These are phyloP conservation scores for Tilletia caries DNA, from an alignment of 1,284 basidiomycete species.

Conservation along the genomic window DNA sequence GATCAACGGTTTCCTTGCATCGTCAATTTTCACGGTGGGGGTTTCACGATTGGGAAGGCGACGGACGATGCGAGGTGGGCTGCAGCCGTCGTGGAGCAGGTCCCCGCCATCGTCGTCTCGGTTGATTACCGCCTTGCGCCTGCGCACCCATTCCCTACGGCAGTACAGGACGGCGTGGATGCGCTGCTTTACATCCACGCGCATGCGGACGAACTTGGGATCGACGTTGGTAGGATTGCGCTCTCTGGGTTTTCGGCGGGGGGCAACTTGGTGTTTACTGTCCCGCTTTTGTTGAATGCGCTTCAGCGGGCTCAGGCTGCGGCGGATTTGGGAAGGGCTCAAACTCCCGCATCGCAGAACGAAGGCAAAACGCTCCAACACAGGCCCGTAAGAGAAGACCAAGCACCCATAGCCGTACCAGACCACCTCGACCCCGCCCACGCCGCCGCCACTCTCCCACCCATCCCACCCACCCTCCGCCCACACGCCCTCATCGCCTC, in stretches of 20 bases:
- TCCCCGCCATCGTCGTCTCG: conserved; percentile 31
- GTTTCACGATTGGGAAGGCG: conserved; percentile 38
- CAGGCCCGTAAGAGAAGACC: neutral
- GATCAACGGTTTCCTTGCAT: conserved; percentile 26
- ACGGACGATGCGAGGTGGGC: conserved; percentile 35
- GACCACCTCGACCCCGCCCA: neutral
- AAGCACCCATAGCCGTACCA: neutral
- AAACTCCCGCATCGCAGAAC: neutral
- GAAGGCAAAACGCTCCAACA: neutral
- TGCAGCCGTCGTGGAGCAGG: conserved; percentile 22
- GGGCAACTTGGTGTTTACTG: conserved; percentile 36
- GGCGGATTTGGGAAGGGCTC: neutral
- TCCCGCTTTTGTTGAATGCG: conserved; percentile 21
- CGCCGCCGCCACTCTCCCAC: neutral
- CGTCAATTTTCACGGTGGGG: conserved; percentile 43
- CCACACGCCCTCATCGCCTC: conserved; percentile 24
- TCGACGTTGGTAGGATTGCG: conserved; percentile 31
- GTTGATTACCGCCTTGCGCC: conserved; percentile 33
- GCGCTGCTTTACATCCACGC: conserved; percentile 13
- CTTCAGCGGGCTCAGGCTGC: neutral
- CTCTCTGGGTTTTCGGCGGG: conserved; percentile 39
- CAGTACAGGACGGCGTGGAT: conserved; percentile 21
- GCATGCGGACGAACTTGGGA: conserved; percentile 23
- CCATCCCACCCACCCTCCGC: conserved; percentile 2
- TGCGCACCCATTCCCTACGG: conserved; percentile 15